Evolutionary conservation across 2,329 filamentous ascomycete genomes (phyloP), one percentile per base, ranked within the genome.

Genomic region (Botryotinia narcissicola): DNA sequence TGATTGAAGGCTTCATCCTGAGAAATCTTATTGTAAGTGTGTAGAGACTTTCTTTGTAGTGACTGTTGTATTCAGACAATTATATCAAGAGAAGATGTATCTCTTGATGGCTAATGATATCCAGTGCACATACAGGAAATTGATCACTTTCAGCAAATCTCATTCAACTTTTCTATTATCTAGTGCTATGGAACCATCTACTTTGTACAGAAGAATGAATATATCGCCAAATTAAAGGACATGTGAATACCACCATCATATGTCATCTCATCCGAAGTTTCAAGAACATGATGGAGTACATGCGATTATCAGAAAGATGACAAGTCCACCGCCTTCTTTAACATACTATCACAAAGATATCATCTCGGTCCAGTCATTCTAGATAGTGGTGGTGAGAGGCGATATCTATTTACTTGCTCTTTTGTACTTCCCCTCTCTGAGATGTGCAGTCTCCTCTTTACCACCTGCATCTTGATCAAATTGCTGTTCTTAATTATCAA

Each of bases 31-130:
- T 51, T n/a, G 46, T n/a, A n/a, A 4, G 22, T 14, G 1, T 25
- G 3, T 12, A 10, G 1, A 12, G 4, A 1, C 22, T 51, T 51
- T 51, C 22, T 25, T 25, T 51, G 22, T n/a, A 6, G 6, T n/a
- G 9, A 51, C 0, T 25, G 2, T 51, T 12, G 4, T 25, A 0
- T n/a, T 5, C 4, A 25, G 22, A 51, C 4, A 25, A 1, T 25
- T 0, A 10, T 4, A 4, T 51, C 1, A 3, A n/a, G 22, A 25
- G 4, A 12, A 48, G 9, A 48, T 12, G 5, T 3, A 44, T 44
- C 16, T 44, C 5, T 25, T 12, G 46, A 48, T 48, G 9, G 46
- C 9, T 12, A 12, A 25, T 25, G 10, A 10, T 12, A 51, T n/a
- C 46, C 2, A 48, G 22, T 12, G 1, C 1, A 48, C 4, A 25